Evolutionary conservation across 2,329 filamentous ascomycete species (phyloP), one percentile per base, ranked within the genome.

Genomic region (Atkinsonella texensis): DNA sequence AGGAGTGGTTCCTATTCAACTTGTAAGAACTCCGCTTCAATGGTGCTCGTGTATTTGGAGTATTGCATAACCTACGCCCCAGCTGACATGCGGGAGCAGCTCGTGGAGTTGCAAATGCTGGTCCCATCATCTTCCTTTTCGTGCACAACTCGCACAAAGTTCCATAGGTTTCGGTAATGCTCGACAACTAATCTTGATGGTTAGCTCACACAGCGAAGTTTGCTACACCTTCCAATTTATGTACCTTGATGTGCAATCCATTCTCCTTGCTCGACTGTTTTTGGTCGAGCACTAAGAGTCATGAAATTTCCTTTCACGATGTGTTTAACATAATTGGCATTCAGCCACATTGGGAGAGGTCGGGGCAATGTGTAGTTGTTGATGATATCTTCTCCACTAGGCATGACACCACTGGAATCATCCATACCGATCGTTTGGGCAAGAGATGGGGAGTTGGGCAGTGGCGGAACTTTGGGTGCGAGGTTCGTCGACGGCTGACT

Each of bases 291-390:
- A 62, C 90, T 94, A 54, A 97, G 72, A 11, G 91, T 96, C 84
- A 95, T 89, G 66, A 97, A 96, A 72, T 96, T 97, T 54, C 91
- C 91, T 73, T 91, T 95, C 63, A 96, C 90, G 58, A 95, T 95
- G 63, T 95, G 83, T 65, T 85, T 87, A 51, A 86, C 84, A 64
- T 87, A 85, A 55, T 81, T 72, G 52, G 84, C 77, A 62, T 87
- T 84, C 62, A 89, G 80, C 81, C 87, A 89, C 55, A 87, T 71
- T 15, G 87, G 87, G 54, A 82, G 72, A 33, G 80, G 79, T 41
- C 80, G 76, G 53, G 84, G 84, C 54, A 87, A 73, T 59, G 84
- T 80, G 62, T 83, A 83, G 12, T 73, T 72, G 58, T 72, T 71
- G 57, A 83, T 73, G 49, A 78, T 65, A 52, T 80, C 77, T 59